Percentiles rank a stretch among this genome's conserved stretches.
These are phyloP conservation scores for Coccomyxa subellipsoidea DNA, from an alignment of 163 green algal genomes.

Conservation along the genomic window DNA sequence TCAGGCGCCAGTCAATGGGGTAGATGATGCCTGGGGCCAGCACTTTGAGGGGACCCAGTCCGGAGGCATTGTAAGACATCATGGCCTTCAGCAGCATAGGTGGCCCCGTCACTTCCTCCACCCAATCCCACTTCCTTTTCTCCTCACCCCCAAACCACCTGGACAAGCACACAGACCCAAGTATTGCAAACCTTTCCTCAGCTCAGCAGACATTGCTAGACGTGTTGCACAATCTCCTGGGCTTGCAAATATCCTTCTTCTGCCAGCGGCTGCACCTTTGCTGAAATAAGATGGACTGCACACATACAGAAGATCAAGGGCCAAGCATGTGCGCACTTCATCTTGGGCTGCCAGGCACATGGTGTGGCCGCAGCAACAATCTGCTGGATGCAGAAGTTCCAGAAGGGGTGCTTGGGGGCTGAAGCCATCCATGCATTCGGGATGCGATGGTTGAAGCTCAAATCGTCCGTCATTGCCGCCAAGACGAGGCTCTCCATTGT, in stretches of 20 bases:
- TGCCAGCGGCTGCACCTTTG: too few species aligned
- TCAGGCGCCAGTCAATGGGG: constrained; percentile 24
- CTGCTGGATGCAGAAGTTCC: constrained; percentile 20
- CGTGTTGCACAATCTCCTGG: too few species aligned
- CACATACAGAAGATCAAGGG: too few species aligned
- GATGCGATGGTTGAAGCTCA: background rate
- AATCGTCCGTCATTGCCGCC: constrained; percentile 15
- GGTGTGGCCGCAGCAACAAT: background rate
- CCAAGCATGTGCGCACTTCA: constrained; percentile 12
- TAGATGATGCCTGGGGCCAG: constrained; percentile 19
- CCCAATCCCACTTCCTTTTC: constrained; percentile 20
- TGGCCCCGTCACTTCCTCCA: constrained; percentile 22
- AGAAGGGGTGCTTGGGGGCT: constrained; percentile 16
- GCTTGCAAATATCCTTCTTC: too few species aligned
- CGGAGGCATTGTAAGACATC: background rate
- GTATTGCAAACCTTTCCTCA: too few species aligned
- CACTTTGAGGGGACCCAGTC: constrained; percentile 8
- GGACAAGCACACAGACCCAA: too few species aligned
- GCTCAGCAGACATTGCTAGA: too few species aligned
- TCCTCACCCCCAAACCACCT: constrained; percentile 8
- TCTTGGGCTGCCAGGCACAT: background rate
- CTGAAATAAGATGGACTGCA: too few species aligned
- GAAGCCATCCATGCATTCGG: constrained; percentile 31
- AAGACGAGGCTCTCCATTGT: constrained; percentile 9
- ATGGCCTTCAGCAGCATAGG: constrained; percentile 17